Conservation (phyloP, 768 basidiomycete species). For the Agaricus subrufescens region DNA sequence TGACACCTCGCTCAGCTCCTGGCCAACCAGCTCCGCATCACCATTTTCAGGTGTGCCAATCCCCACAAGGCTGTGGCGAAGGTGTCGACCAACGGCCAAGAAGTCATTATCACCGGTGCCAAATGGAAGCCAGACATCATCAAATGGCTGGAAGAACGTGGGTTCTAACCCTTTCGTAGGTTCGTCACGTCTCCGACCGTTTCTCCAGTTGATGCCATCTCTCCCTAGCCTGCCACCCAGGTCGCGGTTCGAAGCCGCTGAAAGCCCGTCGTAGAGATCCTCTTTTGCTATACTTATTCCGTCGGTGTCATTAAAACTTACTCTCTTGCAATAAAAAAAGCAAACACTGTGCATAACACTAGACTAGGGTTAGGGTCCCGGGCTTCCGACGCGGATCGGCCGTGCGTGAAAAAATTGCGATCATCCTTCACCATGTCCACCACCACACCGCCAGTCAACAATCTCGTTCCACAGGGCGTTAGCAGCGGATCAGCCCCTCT, state of each 20-base stretch:
- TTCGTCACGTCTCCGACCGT: neutral
- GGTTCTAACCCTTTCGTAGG: conserved; percentile 41
- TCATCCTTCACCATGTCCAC: conserved; percentile 20
- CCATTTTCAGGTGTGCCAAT: conserved; percentile 40
- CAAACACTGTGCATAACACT: neutral
- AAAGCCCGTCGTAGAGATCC: too few relatives aligned
- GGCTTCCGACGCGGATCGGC: conserved; percentile 13
- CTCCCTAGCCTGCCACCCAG: too few relatives aligned
- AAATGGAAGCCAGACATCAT: conserved; percentile 57
- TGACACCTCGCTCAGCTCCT: conserved; percentile 39
- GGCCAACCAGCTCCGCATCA: conserved; percentile 47
- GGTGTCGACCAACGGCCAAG: conserved; percentile 44
- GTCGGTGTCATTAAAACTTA: too few relatives aligned
- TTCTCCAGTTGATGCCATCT: neutral
- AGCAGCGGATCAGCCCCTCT: conserved; percentile 37
- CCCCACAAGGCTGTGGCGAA: conserved; percentile 46
- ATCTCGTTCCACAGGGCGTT: conserved; percentile 31
- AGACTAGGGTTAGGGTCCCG: conserved; percentile 25
- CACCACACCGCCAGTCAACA: conserved; percentile 26
- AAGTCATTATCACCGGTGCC: conserved; percentile 58
- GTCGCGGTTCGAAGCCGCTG: too few relatives aligned
- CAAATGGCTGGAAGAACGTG: conserved; percentile 58
- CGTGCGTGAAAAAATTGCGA: neutral
- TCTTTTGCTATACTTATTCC: too few relatives aligned
- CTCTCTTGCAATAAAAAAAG: too few relatives aligned